phyloP scores from a whole-genome alignment of 441 rosid genomes.

The Mallotus repandus region DNA sequence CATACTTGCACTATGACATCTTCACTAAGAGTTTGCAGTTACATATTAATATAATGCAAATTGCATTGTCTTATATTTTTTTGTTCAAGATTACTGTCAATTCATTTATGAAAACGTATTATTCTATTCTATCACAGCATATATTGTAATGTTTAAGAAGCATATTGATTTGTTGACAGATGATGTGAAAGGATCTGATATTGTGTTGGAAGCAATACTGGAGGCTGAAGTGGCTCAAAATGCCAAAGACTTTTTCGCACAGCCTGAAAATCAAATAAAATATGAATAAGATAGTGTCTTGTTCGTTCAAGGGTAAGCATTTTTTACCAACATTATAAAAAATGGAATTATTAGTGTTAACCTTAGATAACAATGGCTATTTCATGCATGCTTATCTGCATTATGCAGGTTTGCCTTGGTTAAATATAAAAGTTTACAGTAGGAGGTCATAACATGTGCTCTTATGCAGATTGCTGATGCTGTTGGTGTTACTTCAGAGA shows the following conservation, averaged over 20 bases:
- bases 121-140: neutral
- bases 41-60: neutral
- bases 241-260: slow-evolving; percentile 68
- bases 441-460: neutral
- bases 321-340: neutral
- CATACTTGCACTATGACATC: neutral
- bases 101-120: neutral
- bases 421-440: too few relatives aligned
- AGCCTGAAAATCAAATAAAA: slow-evolving; percentile 52
- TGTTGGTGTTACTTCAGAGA: too few relatives aligned
- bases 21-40: neutral
- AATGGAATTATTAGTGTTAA: neutral
- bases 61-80: neutral
- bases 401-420: too few relatives aligned
- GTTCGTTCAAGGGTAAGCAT: neutral
- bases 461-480: neutral
- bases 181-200: slow-evolving; percentile 55
- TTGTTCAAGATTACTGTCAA: neutral
- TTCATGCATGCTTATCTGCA: too few relatives aligned
- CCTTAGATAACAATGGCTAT: neutral
- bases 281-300: slow-evolving; percentile 13
- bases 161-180: slow-evolving; percentile 33
- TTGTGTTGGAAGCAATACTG: slow-evolving; percentile 66
- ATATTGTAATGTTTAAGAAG: neutral
- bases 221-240: slow-evolving; percentile 77